These are phyloP conservation scores for Puccinia coronata DNA, from an alignment of 1,284 basidiomycete genomes.

Conservation along the genomic window DNA sequence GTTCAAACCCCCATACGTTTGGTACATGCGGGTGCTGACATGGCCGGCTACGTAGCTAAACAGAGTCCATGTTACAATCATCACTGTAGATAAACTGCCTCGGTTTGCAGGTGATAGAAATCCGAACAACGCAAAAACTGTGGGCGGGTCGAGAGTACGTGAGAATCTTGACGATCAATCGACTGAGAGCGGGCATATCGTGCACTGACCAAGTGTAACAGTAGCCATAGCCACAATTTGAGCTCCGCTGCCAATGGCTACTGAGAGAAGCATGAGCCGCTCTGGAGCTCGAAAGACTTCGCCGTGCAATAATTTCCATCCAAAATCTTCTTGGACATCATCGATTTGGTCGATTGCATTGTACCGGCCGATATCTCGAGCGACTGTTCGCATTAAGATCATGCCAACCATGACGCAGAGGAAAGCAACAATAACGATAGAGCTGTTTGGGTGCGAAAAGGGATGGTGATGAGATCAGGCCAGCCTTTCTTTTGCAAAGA, in stretches of 20 bases:
- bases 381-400: conserved; percentile 81
- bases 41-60: conserved; percentile 72
- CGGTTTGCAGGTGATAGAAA: conserved; percentile 95
- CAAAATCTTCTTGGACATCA: conserved; percentile 96
- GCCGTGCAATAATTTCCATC: conserved; percentile 95
- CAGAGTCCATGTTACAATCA: conserved; percentile 88
- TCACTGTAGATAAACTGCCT: conserved; percentile 89
- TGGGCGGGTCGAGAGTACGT: conserved; percentile 30
- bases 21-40: conserved; percentile 79
- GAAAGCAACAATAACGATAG: conserved; percentile 84
- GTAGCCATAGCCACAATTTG: conserved; percentile 81
- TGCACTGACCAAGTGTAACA: conserved; percentile 68
- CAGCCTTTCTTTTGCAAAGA: not conserved
- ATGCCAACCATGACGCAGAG: conserved; percentile 78
- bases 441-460: conserved; percentile 58
- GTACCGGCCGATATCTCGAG: conserved; percentile 91
- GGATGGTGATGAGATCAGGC: not conserved
- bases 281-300: conserved; percentile 89
- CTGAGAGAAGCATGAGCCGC: conserved; percentile 75
- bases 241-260: conserved; percentile 85
- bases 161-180: not conserved
- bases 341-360: conserved; percentile 91
- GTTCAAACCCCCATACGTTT: conserved; percentile 76
- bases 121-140: conserved; percentile 93
- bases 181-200: not conserved